phyloP scores from a whole-genome alignment of 768 basidiomycete species.

The Phlebiopsis gigantea region DNA sequence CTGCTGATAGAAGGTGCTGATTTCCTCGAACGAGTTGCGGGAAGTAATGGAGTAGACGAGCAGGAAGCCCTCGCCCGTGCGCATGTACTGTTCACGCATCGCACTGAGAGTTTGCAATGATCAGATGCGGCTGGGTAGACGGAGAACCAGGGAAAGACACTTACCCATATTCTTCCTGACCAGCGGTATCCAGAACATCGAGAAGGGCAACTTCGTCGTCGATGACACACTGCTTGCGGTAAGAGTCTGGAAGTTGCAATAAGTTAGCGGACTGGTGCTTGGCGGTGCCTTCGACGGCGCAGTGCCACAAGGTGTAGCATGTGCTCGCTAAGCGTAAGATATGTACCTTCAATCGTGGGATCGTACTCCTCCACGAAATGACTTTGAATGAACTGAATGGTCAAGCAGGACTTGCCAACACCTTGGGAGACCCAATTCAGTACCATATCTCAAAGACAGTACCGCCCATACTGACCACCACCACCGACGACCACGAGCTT shows the following conservation, averaged over 20 bases:
- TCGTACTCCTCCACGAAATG: slow-evolving; percentile 92
- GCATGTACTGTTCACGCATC: slow-evolving; percentile 99
- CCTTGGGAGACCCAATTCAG: slow-evolving; percentile 25
- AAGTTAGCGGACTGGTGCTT: not conserved
- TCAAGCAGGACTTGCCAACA: slow-evolving; percentile 87
- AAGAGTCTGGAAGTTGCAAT: slow-evolving; percentile 60
- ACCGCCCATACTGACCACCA: slow-evolving; percentile 58
- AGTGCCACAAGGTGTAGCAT: not conserved
- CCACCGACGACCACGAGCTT: slow-evolving; percentile 98
- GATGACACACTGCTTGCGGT: slow-evolving; percentile 94
- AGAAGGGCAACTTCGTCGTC: slow-evolving; percentile 98
- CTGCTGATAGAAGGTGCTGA: slow-evolving; percentile 92
- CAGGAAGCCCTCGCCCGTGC: slow-evolving; percentile 95
- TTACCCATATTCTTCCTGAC: slow-evolving; percentile 97
- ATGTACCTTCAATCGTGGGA: slow-evolving; percentile 87
- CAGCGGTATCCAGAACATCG: slow-evolving; percentile 95
- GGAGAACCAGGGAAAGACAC: slow-evolving; percentile 25
- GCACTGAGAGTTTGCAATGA: slow-evolving; percentile 47
- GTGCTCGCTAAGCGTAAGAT: slow-evolving; percentile 6
- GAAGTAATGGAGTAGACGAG: slow-evolving; percentile 99
- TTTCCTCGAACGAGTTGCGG: slow-evolving; percentile 95
- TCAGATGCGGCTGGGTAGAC: not conserved
- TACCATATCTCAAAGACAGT: not conserved
- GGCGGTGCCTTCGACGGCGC: not conserved
- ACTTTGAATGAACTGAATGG: slow-evolving; percentile 97